phyloP scores from a whole-genome alignment of 2,329 filamentous ascomycete genomes.

The Exophiala calicioides region DNA sequence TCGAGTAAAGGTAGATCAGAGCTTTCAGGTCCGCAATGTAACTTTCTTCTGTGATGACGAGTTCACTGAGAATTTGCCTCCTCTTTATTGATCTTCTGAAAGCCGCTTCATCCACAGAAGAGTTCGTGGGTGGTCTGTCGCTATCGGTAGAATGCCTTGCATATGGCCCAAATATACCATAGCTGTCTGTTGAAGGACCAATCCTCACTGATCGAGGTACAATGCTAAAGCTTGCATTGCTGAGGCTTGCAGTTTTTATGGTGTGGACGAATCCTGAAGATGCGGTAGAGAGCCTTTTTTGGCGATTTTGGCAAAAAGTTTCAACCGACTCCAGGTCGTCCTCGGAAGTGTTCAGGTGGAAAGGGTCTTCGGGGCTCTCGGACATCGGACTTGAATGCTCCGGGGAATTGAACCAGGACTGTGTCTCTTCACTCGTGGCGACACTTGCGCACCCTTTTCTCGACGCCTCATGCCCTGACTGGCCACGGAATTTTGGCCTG shows the following conservation, averaged over 20 bases:
- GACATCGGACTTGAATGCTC: too few species aligned
- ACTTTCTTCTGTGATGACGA: constrained; percentile 81
- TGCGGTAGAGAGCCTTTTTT: constrained; percentile 67
- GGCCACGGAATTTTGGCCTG: not conserved
- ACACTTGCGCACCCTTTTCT: too few species aligned
- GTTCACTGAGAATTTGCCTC: constrained; percentile 77
- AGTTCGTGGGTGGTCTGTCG: constrained; percentile 46
- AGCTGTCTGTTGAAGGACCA: constrained; percentile 64
- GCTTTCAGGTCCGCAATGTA: constrained; percentile 88
- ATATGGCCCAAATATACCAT: constrained; percentile 60
- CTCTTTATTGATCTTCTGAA: constrained; percentile 72
- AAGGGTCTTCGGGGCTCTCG: not conserved
- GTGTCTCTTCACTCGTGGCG: not conserved
- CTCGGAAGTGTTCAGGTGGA: not conserved
- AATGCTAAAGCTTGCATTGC: constrained; percentile 71
- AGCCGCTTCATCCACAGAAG: constrained; percentile 66
- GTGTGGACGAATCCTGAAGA: constrained; percentile 79
- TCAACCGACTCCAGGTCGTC: not conserved
- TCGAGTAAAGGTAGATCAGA: constrained; percentile 77
- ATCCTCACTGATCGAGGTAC: constrained; percentile 61
- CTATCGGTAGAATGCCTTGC: constrained; percentile 64
- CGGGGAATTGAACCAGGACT: not conserved
- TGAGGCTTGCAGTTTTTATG: constrained; percentile 78
- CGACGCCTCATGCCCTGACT: too few species aligned
- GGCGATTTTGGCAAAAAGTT: constrained; percentile 6